Percentiles rank a stretch among this genome's conserved stretches.
These are phyloP conservation scores for Vigna angularis DNA, from an alignment of 306 rosid species.

Conservation along the genomic window DNA sequence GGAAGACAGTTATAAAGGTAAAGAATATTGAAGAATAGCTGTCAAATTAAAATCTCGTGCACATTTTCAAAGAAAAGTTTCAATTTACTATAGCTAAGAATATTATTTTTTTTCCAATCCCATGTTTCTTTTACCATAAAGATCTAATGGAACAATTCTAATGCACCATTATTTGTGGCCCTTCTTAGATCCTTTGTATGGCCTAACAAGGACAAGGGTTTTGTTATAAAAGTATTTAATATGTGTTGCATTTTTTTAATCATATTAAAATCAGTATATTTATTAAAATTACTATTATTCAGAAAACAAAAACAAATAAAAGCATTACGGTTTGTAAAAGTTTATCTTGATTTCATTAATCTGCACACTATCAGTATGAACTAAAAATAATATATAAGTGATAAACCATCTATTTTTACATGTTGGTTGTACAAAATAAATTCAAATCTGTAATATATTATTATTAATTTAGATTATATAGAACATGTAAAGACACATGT, in stretches of 20 bases:
- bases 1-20: conserved; percentile 27
- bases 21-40: conserved; percentile 13
- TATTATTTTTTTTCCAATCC: conserved; percentile 15
- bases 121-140: background rate
- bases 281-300: background rate
- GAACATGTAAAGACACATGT: background rate
- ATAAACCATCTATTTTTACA: too few relatives aligned
- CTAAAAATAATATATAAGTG: too few relatives aligned
- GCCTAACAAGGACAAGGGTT: background rate
- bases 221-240: background rate
- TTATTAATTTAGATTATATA: background rate
- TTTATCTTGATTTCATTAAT: background rate
- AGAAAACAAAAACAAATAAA: background rate
- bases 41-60: background rate
- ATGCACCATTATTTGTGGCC: background rate
- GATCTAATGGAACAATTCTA: background rate
- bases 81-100: background rate
- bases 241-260: background rate
- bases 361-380: background rate
- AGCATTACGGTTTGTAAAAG: background rate
- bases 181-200: background rate
- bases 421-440: too few relatives aligned
- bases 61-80: background rate
- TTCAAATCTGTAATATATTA: too few relatives aligned
- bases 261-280: background rate